These are phyloP conservation scores for Guadua angustifolia DNA, from an alignment of 176 grass and related monocot species.

Conservation along the genomic window DNA sequence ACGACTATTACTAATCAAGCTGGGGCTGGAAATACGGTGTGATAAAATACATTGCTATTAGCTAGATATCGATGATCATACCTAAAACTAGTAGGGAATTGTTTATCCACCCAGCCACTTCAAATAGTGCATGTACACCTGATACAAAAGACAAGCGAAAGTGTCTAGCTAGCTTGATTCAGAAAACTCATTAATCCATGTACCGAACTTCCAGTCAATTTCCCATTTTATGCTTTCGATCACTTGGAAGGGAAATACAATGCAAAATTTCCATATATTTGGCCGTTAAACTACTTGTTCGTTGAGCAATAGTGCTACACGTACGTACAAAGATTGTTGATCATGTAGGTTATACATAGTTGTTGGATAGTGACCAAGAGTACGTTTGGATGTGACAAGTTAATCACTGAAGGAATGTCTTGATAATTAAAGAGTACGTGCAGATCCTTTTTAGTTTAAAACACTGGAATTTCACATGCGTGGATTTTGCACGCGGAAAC, in stretches of 20 bases:
- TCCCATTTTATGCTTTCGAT: not conserved
- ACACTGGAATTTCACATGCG: too few relatives aligned
- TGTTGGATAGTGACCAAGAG: not conserved
- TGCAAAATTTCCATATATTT: not conserved
- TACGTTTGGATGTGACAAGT: not conserved
- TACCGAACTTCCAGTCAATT: not conserved
- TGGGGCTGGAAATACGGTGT: not conserved
- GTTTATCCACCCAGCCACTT: not conserved
- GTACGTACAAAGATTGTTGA: too few relatives aligned
- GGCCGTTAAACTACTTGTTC: not conserved
- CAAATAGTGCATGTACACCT: not conserved
- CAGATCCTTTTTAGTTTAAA: too few relatives aligned
- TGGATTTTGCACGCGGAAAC: too few relatives aligned
- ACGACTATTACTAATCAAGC: not conserved
- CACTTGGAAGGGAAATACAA: too few relatives aligned
- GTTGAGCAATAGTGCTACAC: too few relatives aligned
- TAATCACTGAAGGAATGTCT: too few relatives aligned
- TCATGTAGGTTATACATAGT: too few relatives aligned
- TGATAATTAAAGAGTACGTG: too few relatives aligned
- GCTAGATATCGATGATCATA: not conserved
- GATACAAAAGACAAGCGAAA: not conserved
- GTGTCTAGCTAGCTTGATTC: not conserved
- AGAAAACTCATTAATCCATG: not conserved
- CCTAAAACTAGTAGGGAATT: not conserved
- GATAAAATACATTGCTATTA: not conserved